A percentile compares a stretch with the other conserved stretches of the same genome.
These are phyloP conservation scores for Cladorrhinum sp. DNA, from an alignment of 2,329 filamentous ascomycete genomes.

Conservation along the genomic window DNA sequence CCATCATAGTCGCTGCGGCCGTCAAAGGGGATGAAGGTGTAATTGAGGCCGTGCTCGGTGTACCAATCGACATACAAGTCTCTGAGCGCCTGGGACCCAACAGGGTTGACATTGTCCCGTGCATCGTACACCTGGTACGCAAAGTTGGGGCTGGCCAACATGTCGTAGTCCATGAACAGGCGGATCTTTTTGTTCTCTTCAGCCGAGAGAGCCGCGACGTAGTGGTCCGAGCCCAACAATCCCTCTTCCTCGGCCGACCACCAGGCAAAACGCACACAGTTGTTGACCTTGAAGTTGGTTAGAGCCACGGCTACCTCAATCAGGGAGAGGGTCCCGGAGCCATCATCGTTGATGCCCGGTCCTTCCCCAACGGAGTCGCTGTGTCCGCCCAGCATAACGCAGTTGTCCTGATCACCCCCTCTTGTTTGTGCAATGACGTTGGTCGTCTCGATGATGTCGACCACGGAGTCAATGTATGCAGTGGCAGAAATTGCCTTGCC, in stretches of 20 bases:
- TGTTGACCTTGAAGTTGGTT: constrained; percentile 55
- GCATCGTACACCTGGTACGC: constrained; percentile 69
- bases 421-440: constrained; percentile 64
- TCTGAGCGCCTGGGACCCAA: constrained; percentile 66
- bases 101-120: constrained; percentile 66
- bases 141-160: constrained; percentile 65
- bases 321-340: constrained; percentile 61
- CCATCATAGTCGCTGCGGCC: constrained; percentile 77
- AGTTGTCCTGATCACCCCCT: constrained; percentile 58
- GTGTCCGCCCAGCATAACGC: constrained; percentile 64
- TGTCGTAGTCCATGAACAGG: constrained; percentile 68
- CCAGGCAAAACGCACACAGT: constrained; percentile 66
- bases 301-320: constrained; percentile 62
- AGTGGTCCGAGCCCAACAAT: constrained; percentile 61
- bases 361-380: constrained; percentile 61
- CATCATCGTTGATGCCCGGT: constrained; percentile 76
- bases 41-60: constrained; percentile 57
- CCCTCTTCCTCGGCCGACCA: constrained; percentile 67
- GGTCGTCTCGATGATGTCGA: constrained; percentile 51
- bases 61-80: constrained; percentile 68
- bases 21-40: constrained; percentile 71
- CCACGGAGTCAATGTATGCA: constrained; percentile 58
- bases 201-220: constrained; percentile 51
- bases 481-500: constrained; percentile 51
- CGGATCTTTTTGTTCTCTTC: constrained; percentile 62